Percentiles rank a stretch among this genome's conserved stretches.
These are phyloP conservation scores for Suhomyces maxii DNA, from an alignment of 1,139 yeast genomes.

Conservation along the genomic window DNA sequence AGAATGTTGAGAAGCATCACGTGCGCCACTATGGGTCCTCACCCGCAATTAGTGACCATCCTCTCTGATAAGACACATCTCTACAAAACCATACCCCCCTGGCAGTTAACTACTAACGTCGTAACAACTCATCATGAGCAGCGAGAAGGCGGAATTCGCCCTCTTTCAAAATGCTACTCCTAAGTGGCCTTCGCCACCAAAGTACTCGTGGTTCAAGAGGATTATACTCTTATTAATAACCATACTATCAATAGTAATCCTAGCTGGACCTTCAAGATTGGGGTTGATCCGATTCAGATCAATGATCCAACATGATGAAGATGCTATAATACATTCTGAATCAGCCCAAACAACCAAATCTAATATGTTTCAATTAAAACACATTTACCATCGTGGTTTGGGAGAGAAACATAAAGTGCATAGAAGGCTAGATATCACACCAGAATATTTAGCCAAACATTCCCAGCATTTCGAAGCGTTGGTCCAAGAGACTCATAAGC, in stretches of 20 bases:
- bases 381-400: constrained; percentile 55
- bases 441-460: constrained; percentile 28
- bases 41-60: background rate
- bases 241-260: background rate
- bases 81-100: background rate
- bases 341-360: background rate
- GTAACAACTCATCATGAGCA: background rate
- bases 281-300: background rate
- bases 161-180: background rate
- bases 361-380: constrained; percentile 35
- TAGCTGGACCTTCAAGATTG: background rate
- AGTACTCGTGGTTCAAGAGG: background rate
- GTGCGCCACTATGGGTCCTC: background rate
- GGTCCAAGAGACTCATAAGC: constrained; percentile 5
- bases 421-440: constrained; percentile 49
- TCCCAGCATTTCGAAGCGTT: constrained; percentile 9
- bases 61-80: background rate
- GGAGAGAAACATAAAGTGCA: constrained; percentile 38
- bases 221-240: background rate
- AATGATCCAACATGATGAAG: background rate
- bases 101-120: background rate
- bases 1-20: background rate
- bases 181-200: background rate
- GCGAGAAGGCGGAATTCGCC: background rate
- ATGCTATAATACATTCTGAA: no score